Conservation (phyloP, 148 eudicot species). For the Nepenthes gracilis region DNA sequence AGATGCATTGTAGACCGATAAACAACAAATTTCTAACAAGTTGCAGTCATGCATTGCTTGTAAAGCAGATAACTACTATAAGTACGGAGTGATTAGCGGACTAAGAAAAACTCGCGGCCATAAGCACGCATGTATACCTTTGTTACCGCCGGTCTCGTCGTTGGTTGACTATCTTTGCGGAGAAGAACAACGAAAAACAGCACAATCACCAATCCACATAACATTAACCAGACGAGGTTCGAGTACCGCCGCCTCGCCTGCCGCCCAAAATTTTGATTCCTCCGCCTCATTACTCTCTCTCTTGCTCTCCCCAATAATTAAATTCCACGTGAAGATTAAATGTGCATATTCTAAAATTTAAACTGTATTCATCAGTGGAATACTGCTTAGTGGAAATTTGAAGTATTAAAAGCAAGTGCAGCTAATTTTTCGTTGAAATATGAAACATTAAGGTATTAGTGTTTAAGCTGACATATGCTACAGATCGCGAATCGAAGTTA, state of each 20-base stretch:
- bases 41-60: no score
- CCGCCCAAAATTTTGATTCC: slow-evolving; percentile 51
- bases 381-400: no score
- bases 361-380: no score
- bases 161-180: slow-evolving; percentile 35
- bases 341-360: no score
- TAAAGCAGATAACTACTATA: no score
- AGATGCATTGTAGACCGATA: no score
- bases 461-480: no score
- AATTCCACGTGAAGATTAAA: background rate
- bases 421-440: no score
- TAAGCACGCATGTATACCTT: slow-evolving; percentile 20
- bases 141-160: slow-evolving; percentile 28
- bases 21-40: no score
- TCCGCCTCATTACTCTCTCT: slow-evolving; percentile 40
- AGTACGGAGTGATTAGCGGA: background rate
- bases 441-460: no score
- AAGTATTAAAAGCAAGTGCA: no score
- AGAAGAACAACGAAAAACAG: slow-evolving; percentile 48
- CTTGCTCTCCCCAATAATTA: background rate
- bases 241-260: slow-evolving; percentile 55
- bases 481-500: no score
- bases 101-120: background rate
- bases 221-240: slow-evolving; percentile 48
- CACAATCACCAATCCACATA: slow-evolving; percentile 45